phyloP scores from a whole-genome alignment of 306 rosid species.

The Coriaria nepalensis region DNA sequence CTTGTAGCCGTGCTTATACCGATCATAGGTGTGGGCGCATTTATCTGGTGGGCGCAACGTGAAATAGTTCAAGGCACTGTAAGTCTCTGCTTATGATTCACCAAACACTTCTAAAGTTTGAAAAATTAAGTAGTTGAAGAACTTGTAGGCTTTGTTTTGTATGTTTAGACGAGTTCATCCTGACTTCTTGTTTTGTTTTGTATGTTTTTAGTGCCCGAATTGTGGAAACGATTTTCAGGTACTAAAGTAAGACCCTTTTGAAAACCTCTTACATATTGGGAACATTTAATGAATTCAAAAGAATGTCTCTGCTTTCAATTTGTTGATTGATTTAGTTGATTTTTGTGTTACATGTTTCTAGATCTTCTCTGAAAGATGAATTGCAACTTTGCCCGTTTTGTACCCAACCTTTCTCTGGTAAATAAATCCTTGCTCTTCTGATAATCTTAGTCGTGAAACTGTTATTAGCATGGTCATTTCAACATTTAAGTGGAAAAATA shows the following conservation, averaged over 20 bases:
- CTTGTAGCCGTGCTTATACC: constrained; percentile 72
- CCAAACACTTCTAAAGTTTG: constrained; percentile 11
- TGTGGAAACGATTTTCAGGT: constrained; percentile 93
- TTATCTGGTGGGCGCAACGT: constrained; percentile 95
- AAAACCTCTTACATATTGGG: constrained; percentile 7
- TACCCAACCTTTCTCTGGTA: constrained; percentile 88
- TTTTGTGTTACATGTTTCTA: constrained; percentile 19
- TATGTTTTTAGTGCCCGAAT: constrained; percentile 75
- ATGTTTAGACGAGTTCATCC: background rate
- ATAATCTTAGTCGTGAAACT: background rate
- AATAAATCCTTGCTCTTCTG: constrained; percentile 4
- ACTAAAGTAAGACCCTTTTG: constrained; percentile 60
- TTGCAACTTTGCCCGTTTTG: constrained; percentile 87
- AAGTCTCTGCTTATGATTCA: constrained; percentile 24
- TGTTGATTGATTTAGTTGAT: background rate
- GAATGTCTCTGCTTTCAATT: background rate
- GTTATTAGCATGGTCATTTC: background rate
- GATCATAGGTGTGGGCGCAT: constrained; percentile 76
- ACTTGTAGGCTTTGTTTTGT: background rate
- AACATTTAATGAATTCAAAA: background rate
- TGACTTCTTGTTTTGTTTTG: constrained; percentile 1
- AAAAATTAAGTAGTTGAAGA: too few relatives aligned
- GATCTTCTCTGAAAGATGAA: constrained; percentile 66
- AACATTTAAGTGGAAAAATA: background rate
- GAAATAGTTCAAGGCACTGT: constrained; percentile 87